Evolutionary conservation across 1,284 basidiomycete species (phyloP).

Genomic region (Ustilago sp.): DNA sequence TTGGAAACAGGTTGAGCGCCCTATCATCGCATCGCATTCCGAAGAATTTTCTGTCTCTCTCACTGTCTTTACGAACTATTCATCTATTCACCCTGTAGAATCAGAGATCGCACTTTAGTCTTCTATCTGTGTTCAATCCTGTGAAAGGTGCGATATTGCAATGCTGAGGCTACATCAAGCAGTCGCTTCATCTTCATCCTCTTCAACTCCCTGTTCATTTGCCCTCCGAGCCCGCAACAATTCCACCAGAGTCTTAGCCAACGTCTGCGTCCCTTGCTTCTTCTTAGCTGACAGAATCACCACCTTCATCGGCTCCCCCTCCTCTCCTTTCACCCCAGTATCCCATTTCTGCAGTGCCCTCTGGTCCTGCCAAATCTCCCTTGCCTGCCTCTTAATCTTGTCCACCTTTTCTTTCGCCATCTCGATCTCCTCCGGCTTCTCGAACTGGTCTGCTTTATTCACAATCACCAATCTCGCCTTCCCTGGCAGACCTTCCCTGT

Average conservation of each 20-base stretch:
- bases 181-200: background rate
- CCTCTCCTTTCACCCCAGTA: background rate
- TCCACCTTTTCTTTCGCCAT: constrained; percentile 38
- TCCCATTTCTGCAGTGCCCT: constrained; percentile 6
- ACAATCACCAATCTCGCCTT: constrained; percentile 78
- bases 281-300: constrained; percentile 45
- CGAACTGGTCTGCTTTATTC: constrained; percentile 84
- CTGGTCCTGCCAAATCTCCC: constrained; percentile 27
- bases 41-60: background rate
- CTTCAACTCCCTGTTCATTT: constrained; percentile 3
- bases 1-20: constrained; percentile 17
- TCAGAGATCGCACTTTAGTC: background rate
- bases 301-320: constrained; percentile 22
- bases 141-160: background rate
- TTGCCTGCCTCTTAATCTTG: constrained; percentile 10
- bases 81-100: background rate
- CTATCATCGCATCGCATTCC: background rate
- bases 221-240: constrained; percentile 27
- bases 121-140: background rate
- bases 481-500: constrained; percentile 79
- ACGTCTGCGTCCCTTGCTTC: constrained; percentile 39
- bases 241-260: constrained; percentile 41
- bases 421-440: constrained; percentile 12
- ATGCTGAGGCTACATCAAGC: background rate
- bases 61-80: constrained; percentile 24